Percentiles rank a stretch among this genome's conserved stretches.
phyloP scores from a whole-genome alignment of 2,329 filamentous ascomycete genomes.

The Ceratocystis harringtonii region DNA sequence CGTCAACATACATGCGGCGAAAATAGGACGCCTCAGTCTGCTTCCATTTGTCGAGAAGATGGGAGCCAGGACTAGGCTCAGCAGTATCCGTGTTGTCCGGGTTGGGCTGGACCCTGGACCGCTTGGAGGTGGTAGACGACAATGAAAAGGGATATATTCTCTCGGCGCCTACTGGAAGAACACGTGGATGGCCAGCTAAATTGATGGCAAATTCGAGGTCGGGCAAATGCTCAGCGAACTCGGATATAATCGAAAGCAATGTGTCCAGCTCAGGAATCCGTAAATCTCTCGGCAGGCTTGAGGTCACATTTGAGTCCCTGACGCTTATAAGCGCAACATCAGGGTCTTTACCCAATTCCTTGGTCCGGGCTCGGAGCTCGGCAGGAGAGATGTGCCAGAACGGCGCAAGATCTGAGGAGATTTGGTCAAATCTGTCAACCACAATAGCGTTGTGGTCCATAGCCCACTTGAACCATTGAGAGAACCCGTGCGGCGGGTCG shows the following conservation, averaged over 20 bases:
- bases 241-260: conserved; percentile 50
- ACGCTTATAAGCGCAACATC: conserved; percentile 41
- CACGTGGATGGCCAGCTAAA: conserved; percentile 56
- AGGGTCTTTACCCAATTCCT: conserved; percentile 27
- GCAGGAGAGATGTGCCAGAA: conserved; percentile 62
- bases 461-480: conserved; percentile 72
- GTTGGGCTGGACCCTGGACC: background rate
- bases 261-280: conserved; percentile 28
- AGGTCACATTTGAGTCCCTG: conserved; percentile 42
- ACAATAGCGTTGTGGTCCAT: conserved; percentile 51
- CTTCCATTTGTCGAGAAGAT: conserved; percentile 7
- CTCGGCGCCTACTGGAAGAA: conserved; percentile 30
- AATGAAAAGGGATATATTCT: background rate
- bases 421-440: conserved; percentile 69
- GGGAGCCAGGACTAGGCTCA: background rate
- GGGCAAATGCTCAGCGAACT: conserved; percentile 58
- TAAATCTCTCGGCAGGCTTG: conserved; percentile 19
- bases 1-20: conserved; percentile 30
- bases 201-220: conserved; percentile 81
- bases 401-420: conserved; percentile 57
- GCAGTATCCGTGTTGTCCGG: background rate
- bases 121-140: background rate
- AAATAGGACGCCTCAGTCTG: conserved; percentile 21
- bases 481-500: conserved; percentile 64
- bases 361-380: conserved; percentile 47